Evolutionary conservation across 202 grass and related monocot genomes (phyloP), one percentile per base, ranked within the genome.

Genomic region (Carex sylvatica): DNA sequence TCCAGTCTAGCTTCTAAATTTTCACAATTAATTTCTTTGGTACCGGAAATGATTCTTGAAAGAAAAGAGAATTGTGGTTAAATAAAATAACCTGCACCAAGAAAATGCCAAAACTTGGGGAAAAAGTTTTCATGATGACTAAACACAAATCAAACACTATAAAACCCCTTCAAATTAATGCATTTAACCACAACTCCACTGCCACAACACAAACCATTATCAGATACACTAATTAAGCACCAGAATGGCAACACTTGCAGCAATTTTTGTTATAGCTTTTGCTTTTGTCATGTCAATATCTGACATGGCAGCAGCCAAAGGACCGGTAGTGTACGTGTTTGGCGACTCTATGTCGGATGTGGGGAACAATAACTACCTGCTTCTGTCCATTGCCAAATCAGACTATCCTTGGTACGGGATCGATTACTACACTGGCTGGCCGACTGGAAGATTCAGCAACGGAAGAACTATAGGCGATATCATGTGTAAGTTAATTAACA

Each of bases 291-390:
- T 82, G 1, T 84, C 83, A n/a, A 28, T 64, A 26, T 60, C 40
- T 1, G 3, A 51, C 35, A 66, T 74, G 0, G 70, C 81, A 30
- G n/a, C n/a, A 35, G 23, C 65, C 3, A 82, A 82, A 56, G 80
- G 80, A 30, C 87, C 92, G 14, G 90, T 94, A 61, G 79, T 88
- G 63, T 98, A 88, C 72, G 90, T 95, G 16, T 98, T 98, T 56
- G 92, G 95, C 9, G 95, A 98, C 84, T 98, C 92, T 11, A 89
- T 98, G 88, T 95, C 92, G 0, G 95, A 95, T 83, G 95, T 95
- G 1, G 92, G 95, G 31, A 98, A 93, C 91, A 95, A 98, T 85
- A 95, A 98, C 33, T 95, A 95, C 75, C 89, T 98, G 18, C 76
- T 82, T 13, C 74, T 95, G 3, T 92, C 90, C 76, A 26, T 95